phyloP scores from a whole-genome alignment of 768 basidiomycete species.

The Lyophyllum semitale region DNA sequence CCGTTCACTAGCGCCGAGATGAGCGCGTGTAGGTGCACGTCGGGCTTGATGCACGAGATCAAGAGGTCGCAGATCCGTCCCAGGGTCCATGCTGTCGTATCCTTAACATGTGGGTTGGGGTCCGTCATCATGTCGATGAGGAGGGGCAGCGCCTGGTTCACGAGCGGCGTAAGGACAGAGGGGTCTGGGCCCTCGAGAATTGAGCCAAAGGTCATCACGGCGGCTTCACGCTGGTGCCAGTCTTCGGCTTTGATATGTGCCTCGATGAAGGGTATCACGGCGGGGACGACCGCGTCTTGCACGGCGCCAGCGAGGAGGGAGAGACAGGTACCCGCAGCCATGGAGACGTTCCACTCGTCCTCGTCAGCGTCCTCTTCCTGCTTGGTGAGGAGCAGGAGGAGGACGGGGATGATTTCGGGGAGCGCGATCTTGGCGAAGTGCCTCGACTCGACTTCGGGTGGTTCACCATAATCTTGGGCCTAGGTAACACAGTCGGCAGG shows the following conservation, averaged over 20 bases:
- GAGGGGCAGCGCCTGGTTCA: slow-evolving; percentile 90
- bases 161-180: slow-evolving; percentile 81
- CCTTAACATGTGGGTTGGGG: slow-evolving; percentile 82
- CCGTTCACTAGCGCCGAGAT: slow-evolving; percentile 83
- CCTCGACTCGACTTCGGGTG: slow-evolving; percentile 82
- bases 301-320: slow-evolving; percentile 88
- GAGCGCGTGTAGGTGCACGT: slow-evolving; percentile 83
- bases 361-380: slow-evolving; percentile 98
- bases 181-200: slow-evolving; percentile 97
- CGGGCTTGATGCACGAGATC: slow-evolving; percentile 83
- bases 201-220: slow-evolving; percentile 97
- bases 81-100: slow-evolving; percentile 97
- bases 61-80: slow-evolving; percentile 93
- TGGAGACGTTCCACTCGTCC: slow-evolving; percentile 98
- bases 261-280: slow-evolving; percentile 98
- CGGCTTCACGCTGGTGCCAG: slow-evolving; percentile 96
- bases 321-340: slow-evolving; percentile 95
- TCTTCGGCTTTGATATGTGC: slow-evolving; percentile 88
- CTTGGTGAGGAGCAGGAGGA: slow-evolving; percentile 83
- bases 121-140: slow-evolving; percentile 97
- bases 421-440: slow-evolving; percentile 94
- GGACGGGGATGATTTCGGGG: slow-evolving; percentile 92
- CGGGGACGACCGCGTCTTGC: slow-evolving; percentile 85
- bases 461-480: slow-evolving; percentile 90
- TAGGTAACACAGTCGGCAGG: slow-evolving; percentile 26